Percentiles rank a stretch among this genome's conserved stretches.
Evolutionary conservation across 352 stramenopile genomes (phyloP).

Genomic region (Globisporangium mamillatum): DNA sequence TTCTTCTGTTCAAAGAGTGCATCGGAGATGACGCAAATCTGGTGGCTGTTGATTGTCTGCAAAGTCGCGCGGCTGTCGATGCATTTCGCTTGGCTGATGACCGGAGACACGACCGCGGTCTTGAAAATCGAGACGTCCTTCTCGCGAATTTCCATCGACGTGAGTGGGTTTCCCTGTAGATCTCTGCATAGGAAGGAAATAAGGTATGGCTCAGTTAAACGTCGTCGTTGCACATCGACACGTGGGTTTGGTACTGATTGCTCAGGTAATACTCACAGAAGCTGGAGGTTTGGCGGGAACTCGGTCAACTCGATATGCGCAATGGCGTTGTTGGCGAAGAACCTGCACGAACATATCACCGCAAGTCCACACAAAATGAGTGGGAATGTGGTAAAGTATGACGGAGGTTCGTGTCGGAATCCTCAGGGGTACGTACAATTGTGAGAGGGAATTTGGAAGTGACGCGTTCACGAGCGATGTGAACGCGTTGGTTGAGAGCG

Average conservation of each 20-base stretch:
- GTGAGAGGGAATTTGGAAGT: slow-evolving; percentile 4
- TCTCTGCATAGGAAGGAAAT: neutral
- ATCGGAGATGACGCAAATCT: slow-evolving; percentile 19
- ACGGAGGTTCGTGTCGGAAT: neutral
- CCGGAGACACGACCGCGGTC: neutral
- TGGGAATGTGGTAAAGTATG: neutral
- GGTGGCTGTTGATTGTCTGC: slow-evolving; percentile 9
- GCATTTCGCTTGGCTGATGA: slow-evolving; percentile 3
- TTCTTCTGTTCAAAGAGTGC: slow-evolving; percentile 15
- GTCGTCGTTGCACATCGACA: neutral
- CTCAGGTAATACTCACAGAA: slow-evolving; percentile 10
- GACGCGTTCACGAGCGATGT: slow-evolving; percentile 8
- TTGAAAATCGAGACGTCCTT: slow-evolving; percentile 9
- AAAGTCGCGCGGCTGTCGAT: slow-evolving; percentile 3
- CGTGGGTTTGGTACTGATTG: too few species aligned
- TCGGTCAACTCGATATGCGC: slow-evolving; percentile 9
- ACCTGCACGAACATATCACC: neutral
- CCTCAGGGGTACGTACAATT: neutral
- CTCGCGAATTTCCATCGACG: slow-evolving; percentile 16
- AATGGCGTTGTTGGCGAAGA: slow-evolving; percentile 15
- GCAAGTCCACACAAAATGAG: neutral
- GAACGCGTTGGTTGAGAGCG: slow-evolving; percentile 12
- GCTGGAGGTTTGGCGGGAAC: slow-evolving; percentile 1
- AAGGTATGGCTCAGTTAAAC: neutral
- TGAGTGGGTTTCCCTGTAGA: slow-evolving; percentile 11